Percentiles rank a stretch among this genome's conserved stretches.
phyloP scores from a whole-genome alignment of 2,329 filamentous ascomycete genomes.

The Talaromyces rugulosus region DNA sequence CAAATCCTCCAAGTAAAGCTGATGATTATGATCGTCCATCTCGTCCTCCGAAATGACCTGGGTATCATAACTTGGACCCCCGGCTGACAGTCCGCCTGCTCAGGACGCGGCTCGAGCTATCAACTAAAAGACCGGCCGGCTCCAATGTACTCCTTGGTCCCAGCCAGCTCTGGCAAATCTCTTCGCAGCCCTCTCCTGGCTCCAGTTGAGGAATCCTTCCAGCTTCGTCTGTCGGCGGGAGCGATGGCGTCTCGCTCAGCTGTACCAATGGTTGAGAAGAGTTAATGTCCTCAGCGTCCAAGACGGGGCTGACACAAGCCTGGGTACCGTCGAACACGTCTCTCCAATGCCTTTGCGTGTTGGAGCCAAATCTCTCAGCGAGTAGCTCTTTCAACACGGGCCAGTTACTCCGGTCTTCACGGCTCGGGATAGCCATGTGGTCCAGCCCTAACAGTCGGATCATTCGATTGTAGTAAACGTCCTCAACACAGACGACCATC shows the following conservation, averaged over 20 bases:
- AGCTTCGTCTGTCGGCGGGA: neutral
- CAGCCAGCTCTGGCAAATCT: conserved; percentile 8
- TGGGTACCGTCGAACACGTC: conserved; percentile 2
- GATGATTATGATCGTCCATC: neutral
- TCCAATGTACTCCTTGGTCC: neutral
- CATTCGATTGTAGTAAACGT: conserved; percentile 7
- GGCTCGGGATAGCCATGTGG: neutral
- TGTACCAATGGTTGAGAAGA: conserved; percentile 5
- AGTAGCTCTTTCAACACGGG: conserved; percentile 4
- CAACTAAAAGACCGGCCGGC: neutral
- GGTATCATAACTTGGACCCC: neutral
- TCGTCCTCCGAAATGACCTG: neutral
- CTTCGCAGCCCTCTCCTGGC: neutral
- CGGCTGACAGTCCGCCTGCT: neutral
- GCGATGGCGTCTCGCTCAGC: conserved; percentile 10
- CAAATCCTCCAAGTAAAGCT: too few species aligned
- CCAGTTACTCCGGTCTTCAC: conserved; percentile 9
- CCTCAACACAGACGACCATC: conserved; percentile 9
- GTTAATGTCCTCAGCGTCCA: conserved; percentile 6
- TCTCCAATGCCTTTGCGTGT: conserved; percentile 8
- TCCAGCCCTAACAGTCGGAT: conserved; percentile 7
- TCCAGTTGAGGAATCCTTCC: conserved; percentile 4
- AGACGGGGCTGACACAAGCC: conserved; percentile 11
- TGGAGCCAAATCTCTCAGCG: neutral
- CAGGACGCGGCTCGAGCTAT: neutral